These are phyloP conservation scores for Colletotrichum sp. DNA, from an alignment of 2,329 filamentous ascomycete species.

Conservation along the genomic window DNA sequence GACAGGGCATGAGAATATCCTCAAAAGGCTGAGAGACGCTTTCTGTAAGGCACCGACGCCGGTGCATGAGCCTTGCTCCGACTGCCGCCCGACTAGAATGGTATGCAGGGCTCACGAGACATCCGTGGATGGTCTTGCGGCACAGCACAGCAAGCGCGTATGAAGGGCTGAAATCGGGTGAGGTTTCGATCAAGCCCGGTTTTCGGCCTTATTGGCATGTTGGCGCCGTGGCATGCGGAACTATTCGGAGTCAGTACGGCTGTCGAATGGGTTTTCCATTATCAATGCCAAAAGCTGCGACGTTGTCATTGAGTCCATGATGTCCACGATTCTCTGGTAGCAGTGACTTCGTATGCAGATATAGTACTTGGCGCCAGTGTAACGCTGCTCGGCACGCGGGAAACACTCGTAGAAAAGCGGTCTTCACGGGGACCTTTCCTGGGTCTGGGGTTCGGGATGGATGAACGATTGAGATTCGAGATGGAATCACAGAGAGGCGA, in stretches of 20 bases:
- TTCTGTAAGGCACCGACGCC: not conserved
- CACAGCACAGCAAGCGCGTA: not conserved
- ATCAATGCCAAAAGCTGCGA: not conserved
- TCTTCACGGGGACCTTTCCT: not conserved
- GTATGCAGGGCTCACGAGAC: not conserved
- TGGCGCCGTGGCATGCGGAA: not conserved
- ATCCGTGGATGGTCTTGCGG: not conserved
- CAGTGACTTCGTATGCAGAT: not conserved
- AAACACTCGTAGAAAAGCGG: not conserved
- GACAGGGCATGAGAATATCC: not conserved
- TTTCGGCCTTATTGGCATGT: not conserved
- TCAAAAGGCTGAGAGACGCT: not conserved
- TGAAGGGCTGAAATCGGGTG: rapidly evolving
- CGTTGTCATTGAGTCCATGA: not conserved
- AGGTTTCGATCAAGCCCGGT: not conserved
- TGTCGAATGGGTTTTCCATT: rapidly evolving
- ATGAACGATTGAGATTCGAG: not conserved
- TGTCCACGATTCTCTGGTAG: not conserved
- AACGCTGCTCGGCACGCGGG: not conserved
- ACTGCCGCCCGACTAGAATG: not conserved
- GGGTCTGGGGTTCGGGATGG: not conserved
- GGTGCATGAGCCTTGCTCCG: not conserved
- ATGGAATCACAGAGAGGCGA: not conserved
- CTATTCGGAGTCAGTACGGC: not conserved
- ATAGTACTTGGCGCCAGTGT: not conserved